Conservation (phyloP, 345 rosid species). For the Raphanus raphanistrum region DNA sequence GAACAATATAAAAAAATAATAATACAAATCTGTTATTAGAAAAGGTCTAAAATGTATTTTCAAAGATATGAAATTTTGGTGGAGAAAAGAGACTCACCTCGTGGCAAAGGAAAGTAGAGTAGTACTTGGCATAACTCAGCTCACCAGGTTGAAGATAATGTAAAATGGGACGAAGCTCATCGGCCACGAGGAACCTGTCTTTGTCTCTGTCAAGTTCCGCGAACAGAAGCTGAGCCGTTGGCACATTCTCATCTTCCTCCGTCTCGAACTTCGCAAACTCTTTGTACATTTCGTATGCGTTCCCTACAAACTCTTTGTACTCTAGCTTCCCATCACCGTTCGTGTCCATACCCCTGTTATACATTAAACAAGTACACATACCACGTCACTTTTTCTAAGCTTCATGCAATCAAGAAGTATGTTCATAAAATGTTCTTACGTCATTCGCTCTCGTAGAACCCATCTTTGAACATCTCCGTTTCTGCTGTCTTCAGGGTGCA, state of each 20-base stretch:
- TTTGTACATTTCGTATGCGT: constrained; percentile 52
- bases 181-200: constrained; percentile 49
- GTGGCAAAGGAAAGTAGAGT: constrained; percentile 49
- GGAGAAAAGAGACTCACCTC: constrained; percentile 43
- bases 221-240: constrained; percentile 51
- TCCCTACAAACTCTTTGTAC: constrained; percentile 46
- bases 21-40: background rate
- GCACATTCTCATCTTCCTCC: constrained; percentile 22
- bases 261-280: constrained; percentile 49
- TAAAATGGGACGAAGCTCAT: constrained; percentile 60
- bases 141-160: constrained; percentile 69
- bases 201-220: constrained; percentile 55
- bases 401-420: background rate
- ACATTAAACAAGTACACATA: background rate
- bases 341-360: constrained; percentile 56
- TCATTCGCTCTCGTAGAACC: constrained; percentile 52
- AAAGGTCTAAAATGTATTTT: background rate
- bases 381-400: background rate
- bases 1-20: background rate
- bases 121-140: constrained; percentile 54
- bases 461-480: constrained; percentile 55
- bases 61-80: background rate
- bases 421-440: constrained; percentile 47
- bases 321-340: constrained; percentile 55
- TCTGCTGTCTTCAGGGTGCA: constrained; percentile 61